phyloP scores from a whole-genome alignment of 1,284 basidiomycete genomes.

The Ustilago trichophora region DNA sequence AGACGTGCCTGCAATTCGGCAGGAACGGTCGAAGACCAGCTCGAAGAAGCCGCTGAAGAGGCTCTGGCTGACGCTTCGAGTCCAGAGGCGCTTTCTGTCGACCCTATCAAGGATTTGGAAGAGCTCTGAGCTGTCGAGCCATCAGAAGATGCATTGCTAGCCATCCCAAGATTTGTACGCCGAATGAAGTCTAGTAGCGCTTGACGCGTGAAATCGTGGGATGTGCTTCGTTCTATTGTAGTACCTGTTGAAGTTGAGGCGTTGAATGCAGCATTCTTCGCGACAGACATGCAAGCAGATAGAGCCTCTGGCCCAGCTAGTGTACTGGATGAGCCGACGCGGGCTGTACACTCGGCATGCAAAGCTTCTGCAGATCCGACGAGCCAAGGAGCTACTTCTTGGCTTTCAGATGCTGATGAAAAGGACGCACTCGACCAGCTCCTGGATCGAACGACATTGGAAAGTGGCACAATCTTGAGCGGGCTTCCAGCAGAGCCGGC shows the following conservation, averaged over 20 bases:
- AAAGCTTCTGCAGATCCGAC: not conserved
- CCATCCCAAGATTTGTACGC: conserved; percentile 19
- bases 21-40: not conserved
- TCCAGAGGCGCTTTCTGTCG: not conserved
- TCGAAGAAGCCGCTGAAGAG: not conserved
- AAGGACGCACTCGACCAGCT: conserved; percentile 14
- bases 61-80: not conserved
- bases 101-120: not conserved
- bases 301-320: too few relatives aligned
- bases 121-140: not conserved
- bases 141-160: not conserved
- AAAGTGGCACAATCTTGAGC: conserved; percentile 15
- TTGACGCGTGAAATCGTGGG: conserved; percentile 26
- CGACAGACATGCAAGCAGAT: too few relatives aligned
- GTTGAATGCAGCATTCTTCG: too few relatives aligned
- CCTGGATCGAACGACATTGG: conserved; percentile 15
- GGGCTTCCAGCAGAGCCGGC: not conserved
- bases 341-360: not conserved
- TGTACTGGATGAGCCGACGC: too few relatives aligned
- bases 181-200: conserved; percentile 28
- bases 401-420: not conserved
- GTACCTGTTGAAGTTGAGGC: not conserved
- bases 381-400: not conserved
- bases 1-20: conserved; percentile 15
- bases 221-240: not conserved